These are phyloP conservation scores for Tirmania nivea DNA, from an alignment of 495 filamentous ascomycete genomes.

Conservation along the genomic window DNA sequence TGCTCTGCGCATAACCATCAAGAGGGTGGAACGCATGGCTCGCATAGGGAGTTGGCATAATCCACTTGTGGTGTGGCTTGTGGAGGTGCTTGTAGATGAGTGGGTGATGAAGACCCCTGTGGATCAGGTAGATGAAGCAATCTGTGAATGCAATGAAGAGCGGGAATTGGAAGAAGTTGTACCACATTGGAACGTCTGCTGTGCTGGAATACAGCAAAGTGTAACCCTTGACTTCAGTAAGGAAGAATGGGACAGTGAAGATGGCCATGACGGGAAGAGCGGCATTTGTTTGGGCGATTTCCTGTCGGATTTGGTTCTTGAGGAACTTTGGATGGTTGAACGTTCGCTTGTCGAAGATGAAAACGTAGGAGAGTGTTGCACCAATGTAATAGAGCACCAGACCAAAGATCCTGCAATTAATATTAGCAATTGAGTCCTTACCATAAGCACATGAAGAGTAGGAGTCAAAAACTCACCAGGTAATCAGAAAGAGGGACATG, in stretches of 20 bases:
- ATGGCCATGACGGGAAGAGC: conserved; percentile 68
- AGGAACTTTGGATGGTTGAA: conserved; percentile 86
- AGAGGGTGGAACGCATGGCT: conserved; percentile 87
- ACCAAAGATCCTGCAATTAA: conserved; percentile 52
- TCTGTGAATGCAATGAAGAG: conserved; percentile 87
- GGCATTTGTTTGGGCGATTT: conserved; percentile 56
- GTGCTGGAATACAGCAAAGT: conserved; percentile 66
- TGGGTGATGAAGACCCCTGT: conserved; percentile 72
- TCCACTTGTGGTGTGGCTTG: conserved; percentile 99
- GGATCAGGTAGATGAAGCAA: conserved; percentile 84
- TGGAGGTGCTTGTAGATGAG: conserved; percentile 68
- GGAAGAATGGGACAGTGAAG: conserved; percentile 63
- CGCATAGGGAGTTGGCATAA: conserved; percentile 90
- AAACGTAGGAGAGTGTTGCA: conserved; percentile 64
- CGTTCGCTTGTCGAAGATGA: conserved; percentile 84
- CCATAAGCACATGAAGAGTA: background rate
- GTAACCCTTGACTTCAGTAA: conserved; percentile 66
- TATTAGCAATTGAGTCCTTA: background rate
- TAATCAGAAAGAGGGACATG: conserved; percentile 57
- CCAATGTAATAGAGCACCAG: conserved; percentile 64
- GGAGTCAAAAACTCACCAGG: conserved; percentile 38
- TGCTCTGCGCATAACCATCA: conserved; percentile 77
- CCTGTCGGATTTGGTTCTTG: conserved; percentile 73
- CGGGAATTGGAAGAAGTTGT: conserved; percentile 73
- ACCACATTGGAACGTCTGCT: conserved; percentile 47